Percentiles rank a stretch among this genome's conserved stretches.
phyloP scores from a whole-genome alignment of 2,329 filamentous ascomycete genomes.

The Phyllosticta citriasiana region DNA sequence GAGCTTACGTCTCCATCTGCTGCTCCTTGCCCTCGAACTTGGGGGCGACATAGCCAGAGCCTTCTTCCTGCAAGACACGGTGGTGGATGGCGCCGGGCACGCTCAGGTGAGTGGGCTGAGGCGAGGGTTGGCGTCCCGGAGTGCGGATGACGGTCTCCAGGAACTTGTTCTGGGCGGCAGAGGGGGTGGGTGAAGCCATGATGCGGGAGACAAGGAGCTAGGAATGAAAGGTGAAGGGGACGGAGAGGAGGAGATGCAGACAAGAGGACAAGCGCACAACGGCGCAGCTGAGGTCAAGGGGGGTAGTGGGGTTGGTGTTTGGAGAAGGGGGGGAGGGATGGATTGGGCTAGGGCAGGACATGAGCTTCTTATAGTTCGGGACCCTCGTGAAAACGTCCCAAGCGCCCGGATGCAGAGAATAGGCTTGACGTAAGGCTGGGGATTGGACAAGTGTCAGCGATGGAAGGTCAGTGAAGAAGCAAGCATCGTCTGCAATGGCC shows the following conservation, averaged over 20 bases:
- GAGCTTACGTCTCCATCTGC: conserved; percentile 67
- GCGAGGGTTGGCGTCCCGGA: conserved; percentile 62
- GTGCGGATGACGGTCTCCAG: conserved; percentile 45
- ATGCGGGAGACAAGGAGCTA: neutral
- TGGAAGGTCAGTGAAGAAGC: neutral
- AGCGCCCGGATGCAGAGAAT: neutral
- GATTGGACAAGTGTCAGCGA: neutral
- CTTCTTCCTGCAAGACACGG: conserved; percentile 73
- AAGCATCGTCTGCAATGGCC: neutral
- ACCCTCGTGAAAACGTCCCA: neutral
- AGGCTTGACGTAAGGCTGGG: neutral
- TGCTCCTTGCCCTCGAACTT: conserved; percentile 86
- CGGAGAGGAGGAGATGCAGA: neutral
- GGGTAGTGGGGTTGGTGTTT: neutral
- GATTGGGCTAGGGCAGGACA: neutral
- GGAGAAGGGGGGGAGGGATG: neutral
- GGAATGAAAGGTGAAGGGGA: neutral
- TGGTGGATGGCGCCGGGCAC: conserved; percentile 54
- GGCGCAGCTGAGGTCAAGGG: neutral
- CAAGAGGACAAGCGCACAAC: neutral
- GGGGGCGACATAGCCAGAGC: conserved; percentile 87
- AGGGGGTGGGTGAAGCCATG: conserved; percentile 9
- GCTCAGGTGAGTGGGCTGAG: conserved; percentile 77
- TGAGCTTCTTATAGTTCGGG: neutral
- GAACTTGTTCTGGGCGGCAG: conserved; percentile 42